Evolutionary conservation across 192 early-diverging fungal species (phyloP), one percentile per base, ranked within the genome.

Genomic region (Umbelopsis sp.): DNA sequence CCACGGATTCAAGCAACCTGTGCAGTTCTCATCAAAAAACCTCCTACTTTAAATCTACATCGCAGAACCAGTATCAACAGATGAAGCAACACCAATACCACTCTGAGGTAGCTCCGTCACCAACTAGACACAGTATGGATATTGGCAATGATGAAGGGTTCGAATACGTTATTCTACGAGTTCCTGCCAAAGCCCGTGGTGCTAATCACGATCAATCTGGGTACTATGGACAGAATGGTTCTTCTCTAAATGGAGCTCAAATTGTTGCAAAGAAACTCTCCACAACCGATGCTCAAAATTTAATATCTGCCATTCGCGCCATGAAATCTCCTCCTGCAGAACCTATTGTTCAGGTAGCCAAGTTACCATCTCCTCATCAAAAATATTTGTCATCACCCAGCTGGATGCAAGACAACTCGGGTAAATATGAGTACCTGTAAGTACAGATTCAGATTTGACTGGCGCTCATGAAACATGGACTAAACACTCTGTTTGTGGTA

Each of bases 401-500:
- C 31, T 71, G 70, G 70, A 53, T 45, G 25, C 51, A 26, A 25
- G 70, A 71, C 38, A 59, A 51, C n/a, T 62, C 70, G 29, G 53
- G 70, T 16, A 36, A 59, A 59, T 71, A 71, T 43, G 54, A 71
- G 5, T 71, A 71, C 41, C 34, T 71, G 51, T 52, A 43, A 59
- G 51, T 71, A 45, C 24, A 22, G 20, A 52, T 31, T 25, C 31
- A 53, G 21, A 7, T 29, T 25, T 45, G 38, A 45, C 26, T 16
- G 56, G 56, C 26, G 38, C 66, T 6, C 10, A n/a, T 25, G 24
- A 43, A 67, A 29, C 38, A 67, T 67, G 66, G 16, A 12, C 43
- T 44, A 67, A 47, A 44, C 32, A 45, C 16, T 43, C 22, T 44
- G 26, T 47, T 20, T 43, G 66, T 34, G 22, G 45, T 41, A 41